These are phyloP conservation scores for Vaccinium darrowii DNA, from an alignment of 148 eudicot species.

Conservation along the genomic window DNA sequence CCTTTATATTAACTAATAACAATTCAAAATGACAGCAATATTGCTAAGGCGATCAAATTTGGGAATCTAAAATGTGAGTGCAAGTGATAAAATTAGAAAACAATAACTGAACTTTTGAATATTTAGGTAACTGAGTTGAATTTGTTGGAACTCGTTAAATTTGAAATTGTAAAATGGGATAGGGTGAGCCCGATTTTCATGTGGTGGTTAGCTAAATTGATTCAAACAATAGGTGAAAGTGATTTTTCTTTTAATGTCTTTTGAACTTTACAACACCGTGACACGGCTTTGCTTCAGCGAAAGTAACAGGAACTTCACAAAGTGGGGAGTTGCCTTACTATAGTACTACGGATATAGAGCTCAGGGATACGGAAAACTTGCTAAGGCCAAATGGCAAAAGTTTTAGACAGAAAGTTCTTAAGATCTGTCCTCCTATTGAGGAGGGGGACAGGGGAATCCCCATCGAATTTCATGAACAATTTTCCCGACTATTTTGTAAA, in stretches of 20 bases:
- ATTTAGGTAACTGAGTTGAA: not conserved
- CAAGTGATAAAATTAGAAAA: not conserved
- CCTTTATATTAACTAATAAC: not conserved
- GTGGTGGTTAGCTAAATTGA: not conserved
- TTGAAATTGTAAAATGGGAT: not conserved
- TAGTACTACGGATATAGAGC: not conserved
- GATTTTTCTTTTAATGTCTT: not conserved
- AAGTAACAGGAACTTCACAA: not conserved
- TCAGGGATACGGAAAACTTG: not conserved
- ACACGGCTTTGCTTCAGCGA: not conserved
- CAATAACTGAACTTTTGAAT: not conserved
- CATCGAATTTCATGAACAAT: not conserved
- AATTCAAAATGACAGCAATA: not conserved
- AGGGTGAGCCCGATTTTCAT: not conserved
- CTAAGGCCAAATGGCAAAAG: not conserved
- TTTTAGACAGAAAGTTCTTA: not conserved
- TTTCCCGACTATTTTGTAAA: not conserved
- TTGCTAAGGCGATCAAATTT: not conserved
- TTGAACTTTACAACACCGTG: not conserved
- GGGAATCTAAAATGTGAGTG: not conserved
- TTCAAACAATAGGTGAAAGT: not conserved
- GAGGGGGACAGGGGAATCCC: not conserved
- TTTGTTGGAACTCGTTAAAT: not conserved
- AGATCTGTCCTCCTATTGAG: not conserved
- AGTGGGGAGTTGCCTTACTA: not conserved